Base-by-base conservation (phyloP, 2,329 filamentous ascomycete genomes). In the Aureobasidium sp. region DNA sequence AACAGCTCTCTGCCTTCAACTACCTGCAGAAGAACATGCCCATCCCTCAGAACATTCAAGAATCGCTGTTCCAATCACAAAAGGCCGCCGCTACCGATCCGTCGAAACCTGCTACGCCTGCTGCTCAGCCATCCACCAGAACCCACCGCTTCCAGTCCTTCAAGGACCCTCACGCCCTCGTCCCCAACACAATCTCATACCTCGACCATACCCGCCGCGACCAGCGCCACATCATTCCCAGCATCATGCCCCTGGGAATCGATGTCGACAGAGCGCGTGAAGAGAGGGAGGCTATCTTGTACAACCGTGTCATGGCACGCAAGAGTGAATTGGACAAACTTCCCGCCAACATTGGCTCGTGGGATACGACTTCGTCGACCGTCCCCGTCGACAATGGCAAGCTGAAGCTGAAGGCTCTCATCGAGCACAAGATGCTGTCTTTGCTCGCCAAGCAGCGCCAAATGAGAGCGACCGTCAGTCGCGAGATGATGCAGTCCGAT, bases 401-500 rank as follows among this genome's bases (percentile, higher is more conserved):
- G 1, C 76, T 95, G 53, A 97, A 96, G 77, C 77, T 91, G 57
- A 92, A 93, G 73, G 89, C 92, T 25, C 81, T 96, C 65, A 96
- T 99, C 61, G 94, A 99, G 77, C 90, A 95, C 79, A 97, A 96
- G 79, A 89, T 89, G 70, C 80, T 97, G 37, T 86, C 85, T 53
- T 77, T 96, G n/a, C 86, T 96, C 57, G 86, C 89, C 0, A 95
- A 95, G 74, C 94, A 99, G 72, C 86, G 89, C 51, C 83, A 87
- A 10, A 78, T 99, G 67, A 87, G 95, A 61, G 89, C 94, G 67
- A 88, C 88, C 71, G 87, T 99, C 64, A 89, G 90, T 59, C 86
- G 89, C 57, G 89, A 95, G 70, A 95, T 99, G 87, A 86, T 96
- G 71, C 87, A 95, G 69, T 95, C 93, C 62, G 92, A 97, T 70